These are phyloP conservation scores for Hyaloscypha finlandica DNA, from an alignment of 495 filamentous ascomycete genomes.

Conservation along the genomic window DNA sequence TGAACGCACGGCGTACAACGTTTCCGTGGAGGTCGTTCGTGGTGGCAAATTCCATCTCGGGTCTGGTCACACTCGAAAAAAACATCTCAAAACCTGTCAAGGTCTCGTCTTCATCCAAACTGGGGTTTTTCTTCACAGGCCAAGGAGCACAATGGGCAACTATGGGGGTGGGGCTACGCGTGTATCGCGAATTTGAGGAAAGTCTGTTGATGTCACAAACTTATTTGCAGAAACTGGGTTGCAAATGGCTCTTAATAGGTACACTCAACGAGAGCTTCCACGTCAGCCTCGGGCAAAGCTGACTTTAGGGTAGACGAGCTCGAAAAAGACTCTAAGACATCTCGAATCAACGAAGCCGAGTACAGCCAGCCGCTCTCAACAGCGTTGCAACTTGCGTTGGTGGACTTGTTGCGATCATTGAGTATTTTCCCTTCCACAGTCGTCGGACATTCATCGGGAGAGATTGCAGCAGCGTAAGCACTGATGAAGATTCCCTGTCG, in stretches of 20 bases:
- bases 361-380: constrained; percentile 53
- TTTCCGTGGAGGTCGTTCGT: constrained; percentile 7
- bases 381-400: constrained; percentile 55
- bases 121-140: constrained; percentile 33
- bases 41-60: background rate
- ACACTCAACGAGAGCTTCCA: constrained; percentile 37
- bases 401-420: constrained; percentile 40
- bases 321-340: too few species aligned
- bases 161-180: constrained; percentile 55
- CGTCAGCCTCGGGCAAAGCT: too few species aligned
- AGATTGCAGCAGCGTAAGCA: too few species aligned
- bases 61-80: too few species aligned
- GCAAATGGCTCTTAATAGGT: background rate
- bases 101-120: too few species aligned
- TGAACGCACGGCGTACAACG: constrained; percentile 5
- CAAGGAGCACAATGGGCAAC: constrained; percentile 50
- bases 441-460: background rate
- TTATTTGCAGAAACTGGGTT: background rate
- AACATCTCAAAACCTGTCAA: too few species aligned
- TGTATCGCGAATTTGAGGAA: constrained; percentile 35
- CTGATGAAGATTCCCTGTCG: too few species aligned
- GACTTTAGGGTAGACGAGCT: too few species aligned
- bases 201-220: background rate
- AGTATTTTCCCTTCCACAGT: background rate
- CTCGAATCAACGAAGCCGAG: constrained; percentile 26